Base-by-base conservation (phyloP, 148 eudicot species). In the Rhododendron henanense region DNA sequence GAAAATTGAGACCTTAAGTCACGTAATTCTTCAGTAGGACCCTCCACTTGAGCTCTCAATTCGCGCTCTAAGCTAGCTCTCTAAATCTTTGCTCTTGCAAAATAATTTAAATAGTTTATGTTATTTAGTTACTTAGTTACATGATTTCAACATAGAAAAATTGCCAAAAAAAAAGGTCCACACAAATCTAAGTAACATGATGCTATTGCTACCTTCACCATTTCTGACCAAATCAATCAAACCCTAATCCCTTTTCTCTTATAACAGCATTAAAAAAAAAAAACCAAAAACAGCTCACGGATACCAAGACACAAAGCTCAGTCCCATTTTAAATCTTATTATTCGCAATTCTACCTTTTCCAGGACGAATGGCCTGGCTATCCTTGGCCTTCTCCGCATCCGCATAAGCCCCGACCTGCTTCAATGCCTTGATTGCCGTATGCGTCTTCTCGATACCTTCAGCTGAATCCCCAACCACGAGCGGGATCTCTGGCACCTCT, bases 311-410 rank as follows among this genome's bases (percentile, higher is more conserved):
- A n/a, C 4, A 25, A 25, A 10, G 73, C 14, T 10, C 33, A 25
- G 73, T 65, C 33, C 10, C 73, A 59, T 18, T 59, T 59, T 5
- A 6, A 59, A 59, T 19, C n/a, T 21, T 59, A 19, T 59, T 59
- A 59, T 19, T 21, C 0, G 25, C 61, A 5, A 25, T 65, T 63
- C 25, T 10, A 65, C 98, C 98, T 86, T 94, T 94, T 0, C 97
- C 98, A 1, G 98, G 86, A 5, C 98, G 91, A 45, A 95, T 94
- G 5, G 92, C 86, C 10, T 79, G 87, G 79, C 93, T 90, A 9
- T 94, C 89, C 90, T 95, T 95, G 0, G 98, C 98, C 89, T 95
- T 94, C 87, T 95, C 94, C 0, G 93, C 98, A 69, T 95, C 98
- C 0, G 92, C 71, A 8, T 78, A 86, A 1, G 97, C 96, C 0